These are phyloP conservation scores for Penicillium fuscoglaucum DNA, from an alignment of 2,329 filamentous ascomycete genomes.

Conservation along the genomic window DNA sequence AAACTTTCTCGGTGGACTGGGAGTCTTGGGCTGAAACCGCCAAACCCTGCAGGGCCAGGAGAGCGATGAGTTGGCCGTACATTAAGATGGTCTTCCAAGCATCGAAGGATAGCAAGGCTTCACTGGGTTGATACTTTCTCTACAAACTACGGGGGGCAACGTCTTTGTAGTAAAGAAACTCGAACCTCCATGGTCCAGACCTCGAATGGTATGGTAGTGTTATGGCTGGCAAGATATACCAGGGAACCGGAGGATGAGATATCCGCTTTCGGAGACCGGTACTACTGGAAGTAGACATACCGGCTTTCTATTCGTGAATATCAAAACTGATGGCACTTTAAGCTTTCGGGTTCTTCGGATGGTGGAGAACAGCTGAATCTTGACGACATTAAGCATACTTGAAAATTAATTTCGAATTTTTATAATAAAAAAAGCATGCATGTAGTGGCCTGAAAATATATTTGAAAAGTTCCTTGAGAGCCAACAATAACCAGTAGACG, in stretches of 20 bases:
- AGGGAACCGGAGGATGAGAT: slow-evolving; percentile 5
- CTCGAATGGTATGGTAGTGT: slow-evolving; percentile 11
- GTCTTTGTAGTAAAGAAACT: slow-evolving; percentile 8
- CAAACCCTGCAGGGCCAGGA: slow-evolving; percentile 17
- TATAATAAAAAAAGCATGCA: too few species aligned
- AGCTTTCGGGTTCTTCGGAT: slow-evolving; percentile 17
- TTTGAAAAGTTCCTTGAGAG: neutral
- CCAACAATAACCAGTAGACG: neutral
- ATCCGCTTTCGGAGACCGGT: slow-evolving; percentile 18
- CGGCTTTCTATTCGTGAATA: neutral
- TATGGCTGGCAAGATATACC: slow-evolving; percentile 2
- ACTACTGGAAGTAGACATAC: neutral
- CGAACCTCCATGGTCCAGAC: slow-evolving; percentile 13
- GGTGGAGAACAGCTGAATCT: neutral
- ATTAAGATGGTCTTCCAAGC: slow-evolving; percentile 15
- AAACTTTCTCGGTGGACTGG: slow-evolving; percentile 35
- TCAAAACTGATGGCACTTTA: slow-evolving; percentile 2
- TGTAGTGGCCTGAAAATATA: neutral
- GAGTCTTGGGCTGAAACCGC: slow-evolving; percentile 28
- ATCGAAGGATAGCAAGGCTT: neutral
- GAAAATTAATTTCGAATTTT: neutral
- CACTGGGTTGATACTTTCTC: neutral
- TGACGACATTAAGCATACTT: slow-evolving; percentile 8
- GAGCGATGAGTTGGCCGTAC: slow-evolving; percentile 3
- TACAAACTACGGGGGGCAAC: neutral